A percentile compares a stretch with the other conserved stretches of the same genome.
These are phyloP conservation scores for Saccharomycopsis crataegensis DNA, from an alignment of 1,139 yeast genomes.

Conservation along the genomic window DNA sequence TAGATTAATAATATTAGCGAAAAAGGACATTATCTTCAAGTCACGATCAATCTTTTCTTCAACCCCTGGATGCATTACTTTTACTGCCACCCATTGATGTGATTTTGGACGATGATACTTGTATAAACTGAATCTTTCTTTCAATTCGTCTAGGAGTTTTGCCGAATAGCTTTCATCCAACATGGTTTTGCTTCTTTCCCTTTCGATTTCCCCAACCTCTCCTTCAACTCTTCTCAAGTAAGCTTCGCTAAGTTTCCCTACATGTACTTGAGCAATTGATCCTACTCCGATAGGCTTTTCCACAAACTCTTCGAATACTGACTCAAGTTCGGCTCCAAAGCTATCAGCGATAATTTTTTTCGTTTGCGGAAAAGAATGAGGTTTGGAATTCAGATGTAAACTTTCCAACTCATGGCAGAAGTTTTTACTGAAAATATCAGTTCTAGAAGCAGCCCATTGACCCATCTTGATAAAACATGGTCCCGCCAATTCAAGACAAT, in stretches of 20 bases:
- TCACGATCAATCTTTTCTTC: constrained; percentile 70
- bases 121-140: constrained; percentile 9
- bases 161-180: constrained; percentile 12
- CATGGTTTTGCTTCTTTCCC: constrained; percentile 3
- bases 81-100: constrained; percentile 71
- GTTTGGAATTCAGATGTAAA: constrained; percentile 75
- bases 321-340: constrained; percentile 52
- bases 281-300: constrained; percentile 86
- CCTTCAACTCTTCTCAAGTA: constrained; percentile 7
- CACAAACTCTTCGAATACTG: constrained; percentile 74
- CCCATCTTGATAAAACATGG: constrained; percentile 94
- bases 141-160: constrained; percentile 3
- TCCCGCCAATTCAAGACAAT: constrained; percentile 78
- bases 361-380: constrained; percentile 63
- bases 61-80: constrained; percentile 86
- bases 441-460: constrained; percentile 99
- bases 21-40: constrained; percentile 70
- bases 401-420: constrained; percentile 72
- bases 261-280: constrained; percentile 93
- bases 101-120: constrained; percentile 27
- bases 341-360: constrained; percentile 50
- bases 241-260: constrained; percentile 49
- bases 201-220: constrained; percentile 13
- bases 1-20: constrained; percentile 60
- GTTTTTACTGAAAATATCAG: constrained; percentile 79